These are phyloP conservation scores for Phtheirospermum japonicum DNA, from an alignment of 257 asterid genomes.

Conservation along the genomic window DNA sequence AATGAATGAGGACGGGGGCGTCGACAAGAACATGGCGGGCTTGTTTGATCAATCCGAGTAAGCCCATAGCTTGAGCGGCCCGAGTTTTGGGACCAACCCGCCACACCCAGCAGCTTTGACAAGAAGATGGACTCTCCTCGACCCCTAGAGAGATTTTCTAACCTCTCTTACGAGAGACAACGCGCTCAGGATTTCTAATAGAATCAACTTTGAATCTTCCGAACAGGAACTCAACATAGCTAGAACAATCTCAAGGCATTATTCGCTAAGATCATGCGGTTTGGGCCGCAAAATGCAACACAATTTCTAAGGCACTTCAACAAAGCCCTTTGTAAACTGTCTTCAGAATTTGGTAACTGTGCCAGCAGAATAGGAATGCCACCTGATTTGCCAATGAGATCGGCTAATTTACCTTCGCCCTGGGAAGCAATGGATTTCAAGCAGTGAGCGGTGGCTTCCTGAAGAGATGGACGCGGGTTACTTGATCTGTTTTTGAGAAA, in stretches of 20 bases:
- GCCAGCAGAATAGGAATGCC: too few relatives aligned
- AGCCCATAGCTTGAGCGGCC: constrained; percentile 66
- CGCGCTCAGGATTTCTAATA: constrained; percentile 57
- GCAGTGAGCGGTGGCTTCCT: constrained; percentile 54
- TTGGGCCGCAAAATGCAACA: constrained; percentile 37
- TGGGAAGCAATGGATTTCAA: constrained; percentile 49
- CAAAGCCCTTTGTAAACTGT: too few relatives aligned
- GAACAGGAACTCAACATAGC: constrained; percentile 35
- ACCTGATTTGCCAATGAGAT: too few relatives aligned
- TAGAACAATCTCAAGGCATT: constrained; percentile 40
- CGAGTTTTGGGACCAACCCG: constrained; percentile 53
- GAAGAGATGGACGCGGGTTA: too few relatives aligned
- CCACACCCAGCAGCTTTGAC: constrained; percentile 55
- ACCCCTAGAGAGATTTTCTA: constrained; percentile 40
- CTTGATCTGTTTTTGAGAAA: constrained; percentile 39
- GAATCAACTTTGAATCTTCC: constrained; percentile 31
- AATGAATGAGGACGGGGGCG: constrained; percentile 37
- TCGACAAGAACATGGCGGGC: constrained; percentile 40
- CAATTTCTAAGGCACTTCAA: too few relatives aligned
- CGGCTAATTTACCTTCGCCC: too few relatives aligned
- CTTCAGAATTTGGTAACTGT: too few relatives aligned
- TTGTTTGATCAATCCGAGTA: constrained; percentile 50
- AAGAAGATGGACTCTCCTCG: constrained; percentile 39
- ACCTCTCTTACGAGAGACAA: too few relatives aligned
- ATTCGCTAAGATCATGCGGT: constrained; percentile 35